Conservation (phyloP, 495 filamentous ascomycete species). For the Penicillium cosmopolitanum region DNA sequence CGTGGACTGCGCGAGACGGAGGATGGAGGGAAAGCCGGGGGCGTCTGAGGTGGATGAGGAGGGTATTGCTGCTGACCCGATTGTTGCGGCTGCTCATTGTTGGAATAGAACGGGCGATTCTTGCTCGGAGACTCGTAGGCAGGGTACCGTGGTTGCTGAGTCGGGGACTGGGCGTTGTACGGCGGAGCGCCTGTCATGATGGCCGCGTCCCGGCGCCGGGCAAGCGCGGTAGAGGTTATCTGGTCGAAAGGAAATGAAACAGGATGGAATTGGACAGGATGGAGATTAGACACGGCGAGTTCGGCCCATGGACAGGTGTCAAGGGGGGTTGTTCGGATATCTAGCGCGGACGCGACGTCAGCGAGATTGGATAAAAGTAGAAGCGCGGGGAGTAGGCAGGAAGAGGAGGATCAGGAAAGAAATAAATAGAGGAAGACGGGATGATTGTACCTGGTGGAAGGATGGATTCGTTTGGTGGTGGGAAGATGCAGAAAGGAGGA, state of each 20-base stretch:
- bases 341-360: slow-evolving; percentile 36
- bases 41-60: slow-evolving; percentile 56
- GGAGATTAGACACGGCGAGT: slow-evolving; percentile 15
- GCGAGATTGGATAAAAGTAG: slow-evolving; percentile 12
- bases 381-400: slow-evolving; percentile 11
- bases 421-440: slow-evolving; percentile 13
- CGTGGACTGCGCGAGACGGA: slow-evolving; percentile 58
- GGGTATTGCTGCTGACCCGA: slow-evolving; percentile 45
- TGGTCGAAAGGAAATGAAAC: slow-evolving; percentile 8
- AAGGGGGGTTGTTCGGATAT: slow-evolving; percentile 29
- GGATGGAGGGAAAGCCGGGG: slow-evolving; percentile 55
- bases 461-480: slow-evolving; percentile 38
- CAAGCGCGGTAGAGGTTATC: slow-evolving; percentile 23
- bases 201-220: slow-evolving; percentile 40
- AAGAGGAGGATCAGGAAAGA: slow-evolving; percentile 4
- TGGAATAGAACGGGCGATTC: slow-evolving; percentile 53
- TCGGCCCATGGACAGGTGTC: slow-evolving; percentile 26
- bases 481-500: slow-evolving; percentile 34
- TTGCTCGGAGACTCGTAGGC: slow-evolving; percentile 51
- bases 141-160: slow-evolving; percentile 44
- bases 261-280: slow-evolving; percentile 25
- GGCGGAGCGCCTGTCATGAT: slow-evolving; percentile 55
- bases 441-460: slow-evolving; percentile 28
- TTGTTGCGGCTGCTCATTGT: slow-evolving; percentile 50
- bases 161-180: slow-evolving; percentile 49